Evolutionary conservation across 768 basidiomycete genomes (phyloP).

Genomic region (Termitomyces sp.): DNA sequence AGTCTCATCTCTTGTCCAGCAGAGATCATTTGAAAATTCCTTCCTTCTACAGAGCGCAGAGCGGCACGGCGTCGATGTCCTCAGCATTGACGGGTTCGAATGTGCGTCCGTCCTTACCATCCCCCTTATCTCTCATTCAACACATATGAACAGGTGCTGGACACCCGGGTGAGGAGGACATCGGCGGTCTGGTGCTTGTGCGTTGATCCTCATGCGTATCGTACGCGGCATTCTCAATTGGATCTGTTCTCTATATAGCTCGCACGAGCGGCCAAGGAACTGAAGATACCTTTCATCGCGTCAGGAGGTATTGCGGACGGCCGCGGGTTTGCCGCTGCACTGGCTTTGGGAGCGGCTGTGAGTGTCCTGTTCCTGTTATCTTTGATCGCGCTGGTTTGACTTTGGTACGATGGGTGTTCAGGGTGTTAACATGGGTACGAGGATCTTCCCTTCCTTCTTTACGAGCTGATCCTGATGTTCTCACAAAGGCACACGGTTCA

Average conservation of each 20-base stretch:
- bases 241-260: conserved; percentile 51
- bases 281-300: conserved; percentile 83
- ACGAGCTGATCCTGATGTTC: not conserved
- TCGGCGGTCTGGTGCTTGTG: conserved; percentile 83
- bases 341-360: conserved; percentile 79
- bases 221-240: not conserved
- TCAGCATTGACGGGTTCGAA: conserved; percentile 92
- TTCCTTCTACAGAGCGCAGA: conserved; percentile 52
- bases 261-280: conserved; percentile 80
- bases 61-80: conserved; percentile 75
- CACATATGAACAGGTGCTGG: no score
- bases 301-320: conserved; percentile 90
- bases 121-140: not conserved
- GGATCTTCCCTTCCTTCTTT: conserved; percentile 18
- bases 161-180: no score
- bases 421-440: conserved; percentile 64
- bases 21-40: not conserved
- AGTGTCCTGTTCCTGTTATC: conserved; percentile 26
- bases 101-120: conserved; percentile 37
- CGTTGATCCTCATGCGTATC: conserved; percentile 1
- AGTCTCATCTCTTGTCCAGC: not conserved
- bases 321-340: conserved; percentile 75
- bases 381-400: not conserved
- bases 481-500: conserved; percentile 70
- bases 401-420: conserved; percentile 21